These are phyloP conservation scores for Paramecium bursaria DNA, from an alignment of 73 alveolate species.

Conservation along the genomic window DNA sequence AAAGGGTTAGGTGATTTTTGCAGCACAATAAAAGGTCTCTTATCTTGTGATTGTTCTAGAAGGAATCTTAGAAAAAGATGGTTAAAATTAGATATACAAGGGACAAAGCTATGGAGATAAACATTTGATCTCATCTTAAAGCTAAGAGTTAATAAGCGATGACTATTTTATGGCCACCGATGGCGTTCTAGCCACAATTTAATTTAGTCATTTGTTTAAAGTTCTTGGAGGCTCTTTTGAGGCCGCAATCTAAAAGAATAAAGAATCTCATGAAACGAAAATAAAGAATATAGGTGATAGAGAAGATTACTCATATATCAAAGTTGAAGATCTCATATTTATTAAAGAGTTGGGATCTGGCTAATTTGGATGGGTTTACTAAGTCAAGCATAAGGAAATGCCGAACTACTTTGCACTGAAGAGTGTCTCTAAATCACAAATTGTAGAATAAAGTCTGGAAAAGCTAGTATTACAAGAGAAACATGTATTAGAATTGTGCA, in stretches of 20 bases:
- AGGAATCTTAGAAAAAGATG: constrained; percentile 28
- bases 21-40: neutral
- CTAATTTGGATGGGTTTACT: constrained; percentile 73
- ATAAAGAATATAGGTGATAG: constrained; percentile 59
- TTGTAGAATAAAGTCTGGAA: constrained; percentile 68
- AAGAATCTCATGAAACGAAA: constrained; percentile 64
- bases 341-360: constrained; percentile 73
- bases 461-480: constrained; percentile 71
- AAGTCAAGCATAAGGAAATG: constrained; percentile 76
- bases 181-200: constrained; percentile 54
- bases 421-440: constrained; percentile 72
- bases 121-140: neutral
- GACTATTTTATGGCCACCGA: constrained; percentile 55
- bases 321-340: constrained; percentile 69
- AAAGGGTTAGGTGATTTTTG: constrained; percentile 35
- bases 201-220: constrained; percentile 36
- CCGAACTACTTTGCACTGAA: constrained; percentile 71
- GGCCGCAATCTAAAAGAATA: constrained; percentile 50
- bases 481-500: constrained; percentile 66
- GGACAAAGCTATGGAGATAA: constrained; percentile 62
- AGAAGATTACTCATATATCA: constrained; percentile 63
- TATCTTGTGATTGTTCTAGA: constrained; percentile 52
- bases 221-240: constrained; percentile 62
- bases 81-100: constrained; percentile 22
- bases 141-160: constrained; percentile 27